Base-by-base conservation (phyloP, 257 asterid genomes). In the Jacaranda mimosifolia region DNA sequence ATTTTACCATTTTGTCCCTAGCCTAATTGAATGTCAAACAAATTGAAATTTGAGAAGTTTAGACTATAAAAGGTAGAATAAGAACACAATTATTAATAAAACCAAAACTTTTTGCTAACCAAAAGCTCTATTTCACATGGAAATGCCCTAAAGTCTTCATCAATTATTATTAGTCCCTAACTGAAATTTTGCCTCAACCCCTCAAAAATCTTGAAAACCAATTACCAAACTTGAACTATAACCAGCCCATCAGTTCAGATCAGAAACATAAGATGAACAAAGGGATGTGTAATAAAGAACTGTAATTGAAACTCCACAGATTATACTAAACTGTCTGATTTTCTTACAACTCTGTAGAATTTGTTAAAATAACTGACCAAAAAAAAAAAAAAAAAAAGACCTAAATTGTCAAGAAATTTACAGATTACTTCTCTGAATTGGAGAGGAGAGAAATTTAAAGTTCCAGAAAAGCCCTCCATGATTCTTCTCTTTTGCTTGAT, bases 391-490 rank as follows among this genome's bases (percentile, higher is more conserved):
- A n/a, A n/a, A n/a, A n/a, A n/a, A n/a, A n/a, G n/a, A n/a, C n/a
- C n/a, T n/a, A 38, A 76, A 74, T 70, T 78, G 83, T 75, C 90
- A 82, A n/a, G n/a, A 79, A 86, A 83, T 82, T 89, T 78, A 84
- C 90, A 86, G 87, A 74, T 73, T 52, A 74, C 85, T 80, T 68
- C 78, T 36, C 74, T 57, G 76, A 53, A 35, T 65, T 72, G 52
- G 81, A 77, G 74, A 64, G 43, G 48, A n/a, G 38, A 52, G 19
- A 10, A 59, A n/a, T n/a, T n/a, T n/a, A 68, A 71, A 39, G 67
- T 83, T 70, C 80, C 79, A 39, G 45, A 72, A 76, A 51, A 10
- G 62, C 77, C 84, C 84, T 40, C 72, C 68, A 57, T 8, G 42
- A 5, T 42, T 68, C 83, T 70, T n/a, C n/a, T 65, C 40, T 53